phyloP scores from a whole-genome alignment of 2,329 filamentous ascomycete species.

The Rosellinia necatrix region DNA sequence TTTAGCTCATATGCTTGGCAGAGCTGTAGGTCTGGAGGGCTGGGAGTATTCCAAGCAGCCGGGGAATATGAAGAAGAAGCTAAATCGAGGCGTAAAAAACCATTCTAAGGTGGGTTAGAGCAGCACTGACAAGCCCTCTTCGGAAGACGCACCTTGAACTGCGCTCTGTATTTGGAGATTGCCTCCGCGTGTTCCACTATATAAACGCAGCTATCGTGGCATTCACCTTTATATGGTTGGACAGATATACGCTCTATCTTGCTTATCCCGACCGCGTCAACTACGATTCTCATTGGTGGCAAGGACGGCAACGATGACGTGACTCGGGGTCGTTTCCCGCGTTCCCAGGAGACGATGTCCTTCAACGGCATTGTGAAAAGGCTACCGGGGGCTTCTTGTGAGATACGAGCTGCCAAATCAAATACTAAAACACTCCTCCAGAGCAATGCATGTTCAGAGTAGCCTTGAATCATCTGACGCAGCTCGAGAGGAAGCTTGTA shows the following conservation, averaged over 20 bases:
- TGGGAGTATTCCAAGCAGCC: slow-evolving; percentile 18
- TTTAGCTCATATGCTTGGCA: slow-evolving; percentile 7
- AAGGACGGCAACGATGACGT: background rate
- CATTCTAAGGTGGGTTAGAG: slow-evolving; percentile 1
- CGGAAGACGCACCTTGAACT: slow-evolving; percentile 9
- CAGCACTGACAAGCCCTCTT: background rate
- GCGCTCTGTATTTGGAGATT: slow-evolving; percentile 1
- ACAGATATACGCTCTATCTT: slow-evolving; percentile 12
- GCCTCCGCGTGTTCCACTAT: slow-evolving; percentile 11
- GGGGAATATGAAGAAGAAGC: background rate
- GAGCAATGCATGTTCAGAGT: slow-evolving; percentile 17
- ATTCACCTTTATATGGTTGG: slow-evolving; percentile 7
- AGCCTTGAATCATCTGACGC: slow-evolving; percentile 15
- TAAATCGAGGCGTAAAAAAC: slow-evolving; percentile 12
- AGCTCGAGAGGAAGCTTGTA: slow-evolving; percentile 15
- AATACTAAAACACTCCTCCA: slow-evolving; percentile 9
- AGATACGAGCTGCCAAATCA: slow-evolving; percentile 12
- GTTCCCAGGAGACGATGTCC: slow-evolving; percentile 14
- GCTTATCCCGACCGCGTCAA: slow-evolving; percentile 10
- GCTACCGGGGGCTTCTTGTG: background rate
- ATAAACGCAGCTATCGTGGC: slow-evolving; percentile 4
- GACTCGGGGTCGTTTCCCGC: background rate
- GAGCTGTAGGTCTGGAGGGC: slow-evolving; percentile 14
- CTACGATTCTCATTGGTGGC: slow-evolving; percentile 4
- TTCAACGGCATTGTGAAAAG: slow-evolving; percentile 4